phyloP scores from a whole-genome alignment of 208 protist genomes.

The Entamoeba histolytica region DNA sequence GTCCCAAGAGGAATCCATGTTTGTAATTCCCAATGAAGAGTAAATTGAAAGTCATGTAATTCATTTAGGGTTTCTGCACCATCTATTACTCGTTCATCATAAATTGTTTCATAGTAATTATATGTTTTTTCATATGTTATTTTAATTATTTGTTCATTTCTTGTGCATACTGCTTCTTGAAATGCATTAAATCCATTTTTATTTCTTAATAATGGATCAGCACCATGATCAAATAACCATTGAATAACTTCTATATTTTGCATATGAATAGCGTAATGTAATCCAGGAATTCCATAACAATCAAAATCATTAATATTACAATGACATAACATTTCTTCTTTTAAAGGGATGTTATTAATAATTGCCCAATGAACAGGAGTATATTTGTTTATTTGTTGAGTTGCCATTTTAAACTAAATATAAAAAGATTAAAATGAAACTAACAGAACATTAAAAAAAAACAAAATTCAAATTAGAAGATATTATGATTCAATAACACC shows the following conservation, averaged over 20 bases:
- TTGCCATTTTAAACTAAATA: too few species aligned
- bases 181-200: neutral
- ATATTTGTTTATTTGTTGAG: too few species aligned
- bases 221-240: neutral
- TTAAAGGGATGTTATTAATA: neutral
- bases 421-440: too few species aligned
- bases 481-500: neutral
- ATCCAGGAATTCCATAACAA: neutral
- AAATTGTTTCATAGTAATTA: neutral
- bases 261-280: neutral
- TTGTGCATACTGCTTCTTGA: neutral
- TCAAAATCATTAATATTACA: neutral
- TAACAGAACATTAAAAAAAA: too few species aligned
- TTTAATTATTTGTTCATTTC: neutral
- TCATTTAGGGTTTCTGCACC: neutral
- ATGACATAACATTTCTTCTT: neutral
- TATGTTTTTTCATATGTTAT: neutral
- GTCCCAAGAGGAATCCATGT: neutral
- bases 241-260: neutral
- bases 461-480: neutral
- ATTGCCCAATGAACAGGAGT: too few species aligned
- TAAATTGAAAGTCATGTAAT: neutral
- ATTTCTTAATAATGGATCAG: neutral
- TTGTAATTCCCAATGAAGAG: neutral
- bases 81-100: neutral